Conservation (phyloP, 1,284 basidiomycete species). For the Phylloporus sp. region DNA sequence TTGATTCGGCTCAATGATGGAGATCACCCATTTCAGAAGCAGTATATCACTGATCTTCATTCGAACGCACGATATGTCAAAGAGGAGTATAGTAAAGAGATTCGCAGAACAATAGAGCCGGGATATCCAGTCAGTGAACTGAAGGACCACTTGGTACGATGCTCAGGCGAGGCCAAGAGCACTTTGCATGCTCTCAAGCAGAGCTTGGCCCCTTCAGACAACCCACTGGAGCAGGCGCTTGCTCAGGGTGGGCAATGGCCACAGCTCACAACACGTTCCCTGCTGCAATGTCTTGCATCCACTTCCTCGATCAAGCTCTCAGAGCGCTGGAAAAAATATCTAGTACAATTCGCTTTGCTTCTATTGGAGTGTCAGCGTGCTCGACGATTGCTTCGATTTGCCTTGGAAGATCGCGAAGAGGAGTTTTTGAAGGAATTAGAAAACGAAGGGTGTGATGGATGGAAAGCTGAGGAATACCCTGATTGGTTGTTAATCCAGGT, state of each 20-base stretch:
- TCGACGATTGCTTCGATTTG: conserved; percentile 20
- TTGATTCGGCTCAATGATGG: too few species aligned
- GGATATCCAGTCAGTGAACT: too few species aligned
- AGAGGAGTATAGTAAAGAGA: too few species aligned
- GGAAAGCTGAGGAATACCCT: conserved; percentile 27
- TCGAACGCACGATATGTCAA: too few species aligned
- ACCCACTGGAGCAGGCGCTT: too few species aligned
- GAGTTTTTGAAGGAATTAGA: conserved; percentile 45
- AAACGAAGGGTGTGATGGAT: conserved; percentile 28
- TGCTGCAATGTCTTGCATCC: conserved; percentile 7
- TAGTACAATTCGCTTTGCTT: conserved; percentile 38
- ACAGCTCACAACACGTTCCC: not conserved
- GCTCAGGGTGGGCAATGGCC: not conserved
- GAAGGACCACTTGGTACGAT: too few species aligned
- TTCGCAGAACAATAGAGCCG: too few species aligned
- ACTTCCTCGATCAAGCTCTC: conserved; percentile 7
- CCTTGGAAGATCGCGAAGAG: conserved; percentile 17
- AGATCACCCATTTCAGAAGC: too few species aligned
- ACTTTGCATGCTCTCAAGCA: conserved; percentile 7
- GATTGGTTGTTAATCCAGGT: conserved; percentile 58
- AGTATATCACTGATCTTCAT: too few species aligned
- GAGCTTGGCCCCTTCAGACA: not conserved
- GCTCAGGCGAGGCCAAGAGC: too few species aligned
- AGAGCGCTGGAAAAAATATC: conserved; percentile 35
- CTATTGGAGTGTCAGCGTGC: conserved; percentile 45